phyloP scores from a whole-genome alignment of 2,329 filamentous ascomycete genomes.

The Aspergillus japonicus region DNA sequence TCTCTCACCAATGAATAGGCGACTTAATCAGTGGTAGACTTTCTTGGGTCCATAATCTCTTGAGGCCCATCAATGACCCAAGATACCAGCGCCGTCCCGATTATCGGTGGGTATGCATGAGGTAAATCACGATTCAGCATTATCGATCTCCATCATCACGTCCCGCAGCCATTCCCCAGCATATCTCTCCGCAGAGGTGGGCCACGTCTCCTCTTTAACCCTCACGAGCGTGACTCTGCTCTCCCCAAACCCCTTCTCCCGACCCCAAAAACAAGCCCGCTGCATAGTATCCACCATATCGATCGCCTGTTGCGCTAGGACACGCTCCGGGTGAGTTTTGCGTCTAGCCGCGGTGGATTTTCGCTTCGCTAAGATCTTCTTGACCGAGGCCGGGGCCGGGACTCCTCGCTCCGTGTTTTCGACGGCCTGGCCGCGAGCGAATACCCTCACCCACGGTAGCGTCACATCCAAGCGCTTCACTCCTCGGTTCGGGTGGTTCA shows the following conservation, averaged over 20 bases:
- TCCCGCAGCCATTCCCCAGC: not conserved
- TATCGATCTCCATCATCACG: not conserved
- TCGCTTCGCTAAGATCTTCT: not conserved
- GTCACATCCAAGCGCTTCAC: constrained; percentile 28
- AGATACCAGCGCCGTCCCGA: not conserved
- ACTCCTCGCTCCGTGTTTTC: not conserved
- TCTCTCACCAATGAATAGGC: not conserved
- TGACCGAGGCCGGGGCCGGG: too few species aligned
- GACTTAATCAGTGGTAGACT: not conserved
- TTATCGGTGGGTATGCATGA: not conserved
- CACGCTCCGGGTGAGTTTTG: constrained; percentile 15
- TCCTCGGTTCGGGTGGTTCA: constrained; percentile 13
- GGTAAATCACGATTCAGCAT: not conserved
- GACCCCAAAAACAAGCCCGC: constrained; percentile 45
- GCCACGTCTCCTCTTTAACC: not conserved
- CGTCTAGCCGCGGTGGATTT: not conserved
- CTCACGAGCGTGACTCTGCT: constrained; percentile 30
- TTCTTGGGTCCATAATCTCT: not conserved
- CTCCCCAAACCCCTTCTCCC: constrained; percentile 41
- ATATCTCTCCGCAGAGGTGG: not conserved
- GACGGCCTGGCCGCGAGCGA: constrained; percentile 9
- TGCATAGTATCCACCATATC: constrained; percentile 46
- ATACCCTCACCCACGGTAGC: constrained; percentile 35
- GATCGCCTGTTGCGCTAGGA: constrained; percentile 38
- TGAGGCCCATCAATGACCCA: not conserved